Percentiles rank a stretch among this genome's conserved stretches.
Evolutionary conservation across 2,329 filamentous ascomycete species (phyloP).

Genomic region (Aspergillus sojae): DNA sequence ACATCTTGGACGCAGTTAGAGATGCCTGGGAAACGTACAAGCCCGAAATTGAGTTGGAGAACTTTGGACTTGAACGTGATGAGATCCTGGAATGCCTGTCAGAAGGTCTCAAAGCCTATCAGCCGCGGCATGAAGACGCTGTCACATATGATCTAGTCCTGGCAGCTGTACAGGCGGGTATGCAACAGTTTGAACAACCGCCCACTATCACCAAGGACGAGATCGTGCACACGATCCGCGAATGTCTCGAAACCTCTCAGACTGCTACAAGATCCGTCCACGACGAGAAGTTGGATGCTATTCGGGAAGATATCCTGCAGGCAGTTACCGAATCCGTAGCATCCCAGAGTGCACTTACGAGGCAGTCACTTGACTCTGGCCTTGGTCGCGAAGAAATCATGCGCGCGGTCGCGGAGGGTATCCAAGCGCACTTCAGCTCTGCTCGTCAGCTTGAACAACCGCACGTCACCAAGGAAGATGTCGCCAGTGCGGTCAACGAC

Average conservation of each 20-base stretch:
- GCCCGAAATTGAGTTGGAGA: slow-evolving; percentile 86
- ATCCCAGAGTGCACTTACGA: slow-evolving; percentile 35
- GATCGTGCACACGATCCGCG: slow-evolving; percentile 78
- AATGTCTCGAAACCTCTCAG: slow-evolving; percentile 80
- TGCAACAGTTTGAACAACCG: slow-evolving; percentile 77
- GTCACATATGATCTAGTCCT: slow-evolving; percentile 84
- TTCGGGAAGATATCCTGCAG: slow-evolving; percentile 39
- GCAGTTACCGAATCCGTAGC: slow-evolving; percentile 34
- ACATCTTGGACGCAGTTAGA: slow-evolving; percentile 81
- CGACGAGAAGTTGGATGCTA: slow-evolving; percentile 30
- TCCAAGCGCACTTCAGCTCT: slow-evolving; percentile 50
- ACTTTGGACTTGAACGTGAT: slow-evolving; percentile 85
- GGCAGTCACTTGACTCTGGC: slow-evolving; percentile 34
- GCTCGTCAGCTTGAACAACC: slow-evolving; percentile 58
- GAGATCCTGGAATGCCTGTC: slow-evolving; percentile 85
- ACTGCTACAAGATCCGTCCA: slow-evolving; percentile 21
- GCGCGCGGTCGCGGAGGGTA: slow-evolving; percentile 61
- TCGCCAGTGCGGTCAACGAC: slow-evolving; percentile 35
- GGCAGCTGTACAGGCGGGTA: slow-evolving; percentile 78
- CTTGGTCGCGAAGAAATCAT: slow-evolving; percentile 61
- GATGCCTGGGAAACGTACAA: slow-evolving; percentile 95
- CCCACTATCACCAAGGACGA: slow-evolving; percentile 76
- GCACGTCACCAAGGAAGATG: slow-evolving; percentile 33
- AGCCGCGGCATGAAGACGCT: slow-evolving; percentile 54
- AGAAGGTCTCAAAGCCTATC: slow-evolving; percentile 80